Base-by-base conservation (phyloP, 306 rosid genomes). In the Cyamopsis tetragonoloba region DNA sequence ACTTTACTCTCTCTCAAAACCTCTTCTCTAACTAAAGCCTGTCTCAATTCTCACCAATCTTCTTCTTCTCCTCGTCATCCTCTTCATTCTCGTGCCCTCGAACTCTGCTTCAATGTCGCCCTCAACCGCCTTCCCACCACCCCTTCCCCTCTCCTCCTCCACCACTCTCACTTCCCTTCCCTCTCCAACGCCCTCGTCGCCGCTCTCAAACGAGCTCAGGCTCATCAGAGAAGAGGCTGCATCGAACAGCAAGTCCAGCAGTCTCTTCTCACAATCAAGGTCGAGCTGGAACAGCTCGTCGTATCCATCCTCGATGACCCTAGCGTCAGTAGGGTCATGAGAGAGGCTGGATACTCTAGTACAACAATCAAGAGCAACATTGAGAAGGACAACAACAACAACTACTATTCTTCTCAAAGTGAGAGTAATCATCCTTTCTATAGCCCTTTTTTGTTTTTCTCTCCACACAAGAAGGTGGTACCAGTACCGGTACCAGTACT, bases 71-170 rank as follows among this genome's bases (percentile, higher is more conserved):
- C 86, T 42, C 69, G 86, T 7, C 81, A 77, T 38, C 90, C 90
- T 37, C 92, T 88, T 60, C 97, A 95, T 6, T 88, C 90, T 65
- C 75, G 96, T 62, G 97, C 99, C 23, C 96, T 95, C n/a, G 99
- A 95, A 77, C 96, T 95, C 12, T 95, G 97, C 74, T 90, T 95
- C 91, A 95, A 90, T 73, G 99, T 95, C 27, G 97, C 99, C 10
- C 97, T 95, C 59, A 95, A 95, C 46, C 54, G 96, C 28, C 95
- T 91, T 5, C 99, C 99, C 7, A 86, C 99, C 0, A 64, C 84
- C 0, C 84, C 95, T 3, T 69, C 77, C 19, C 84, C 93, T 48
- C 62, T 88, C 32, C 79, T 84, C 48, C 62, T 88, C 32, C 79
- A 83, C 48, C 92, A 86, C 27, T 39, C 79, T 56, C 87, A 81